Base-by-base conservation (phyloP, 2,329 filamentous ascomycete species). In the Penicillium sumatraense region DNA sequence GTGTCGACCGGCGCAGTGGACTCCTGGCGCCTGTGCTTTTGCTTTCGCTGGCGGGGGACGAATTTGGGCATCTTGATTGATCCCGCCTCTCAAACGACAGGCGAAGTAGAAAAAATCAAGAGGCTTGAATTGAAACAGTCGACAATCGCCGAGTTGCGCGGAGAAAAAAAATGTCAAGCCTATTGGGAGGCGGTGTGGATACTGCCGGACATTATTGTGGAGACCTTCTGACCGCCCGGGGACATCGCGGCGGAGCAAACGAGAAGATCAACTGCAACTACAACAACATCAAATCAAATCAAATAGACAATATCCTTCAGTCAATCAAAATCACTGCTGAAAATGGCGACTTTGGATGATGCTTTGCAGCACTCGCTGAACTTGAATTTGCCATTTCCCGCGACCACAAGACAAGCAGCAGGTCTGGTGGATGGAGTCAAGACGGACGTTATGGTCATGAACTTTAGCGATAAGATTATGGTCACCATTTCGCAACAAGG, bases 391-490 rank as follows among this genome's bases (percentile, higher is more conserved):
- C 77, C 84, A 0, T 96, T 90, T 66, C 90, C 90, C 14, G 89
- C 87, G 3, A 76, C 78, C 10, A 87, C 85, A 2, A 86, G 82
- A 49, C 80, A 81, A 57, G 80, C 80, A 13, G 80, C 81, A 1
- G 87, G 88, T 2, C 70, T 80, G 3, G 85, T 97, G 58, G 85
- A 88, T 59, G 86, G 86, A 26, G 73, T 88, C 20, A 73, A 81
- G 31, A 98, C 95, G 1, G 86, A 91, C 61, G 87, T 90, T 29
- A 87, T 86, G 35, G 82, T 83, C 10, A 80, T 92, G 51, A 85
- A 82, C 65, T 98, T 98, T 75, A 83, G 87, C 8, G 95, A 98
- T 82, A 96, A 91, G 75, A 91, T 99, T 66, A 78, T 99, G 65
- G 80, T 99, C 59, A 97, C 92, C 1, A 83, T 98, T 56, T 90